Evolutionary conservation across 495 filamentous ascomycete genomes (phyloP).

Genomic region (Penicillium lividum): DNA sequence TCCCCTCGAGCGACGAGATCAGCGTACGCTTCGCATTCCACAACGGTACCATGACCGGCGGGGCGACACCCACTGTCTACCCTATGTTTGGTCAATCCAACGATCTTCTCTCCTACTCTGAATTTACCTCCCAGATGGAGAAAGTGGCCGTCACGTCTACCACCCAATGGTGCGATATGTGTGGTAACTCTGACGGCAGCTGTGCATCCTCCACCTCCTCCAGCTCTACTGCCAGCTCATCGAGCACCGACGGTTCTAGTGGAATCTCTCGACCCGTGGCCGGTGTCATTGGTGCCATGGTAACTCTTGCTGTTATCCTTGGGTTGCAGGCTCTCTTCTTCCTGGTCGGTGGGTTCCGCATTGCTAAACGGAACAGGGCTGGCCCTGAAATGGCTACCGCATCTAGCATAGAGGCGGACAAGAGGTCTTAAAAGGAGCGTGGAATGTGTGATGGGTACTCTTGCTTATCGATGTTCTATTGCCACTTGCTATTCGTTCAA

Average conservation of each 20-base stretch:
- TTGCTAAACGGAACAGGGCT: slow-evolving; percentile 25
- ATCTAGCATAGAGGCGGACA: slow-evolving; percentile 15
- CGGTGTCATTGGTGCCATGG: slow-evolving; percentile 64
- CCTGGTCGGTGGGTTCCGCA: slow-evolving; percentile 36
- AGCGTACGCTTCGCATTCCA: slow-evolving; percentile 54
- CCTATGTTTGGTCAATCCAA: slow-evolving; percentile 43
- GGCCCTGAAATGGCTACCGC: slow-evolving; percentile 13
- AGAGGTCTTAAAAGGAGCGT: slow-evolving; percentile 14
- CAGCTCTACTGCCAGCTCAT: slow-evolving; percentile 11
- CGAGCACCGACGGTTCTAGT: slow-evolving; percentile 15
- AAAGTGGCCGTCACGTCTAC: slow-evolving; percentile 40
- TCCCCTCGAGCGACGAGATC: slow-evolving; percentile 36
- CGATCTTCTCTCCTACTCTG: slow-evolving; percentile 37
- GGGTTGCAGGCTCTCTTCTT: slow-evolving; percentile 49
- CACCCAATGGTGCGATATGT: slow-evolving; percentile 47
- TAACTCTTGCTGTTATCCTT: slow-evolving; percentile 57
- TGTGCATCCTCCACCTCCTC: slow-evolving; percentile 27
- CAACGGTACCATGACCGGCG: slow-evolving; percentile 48
- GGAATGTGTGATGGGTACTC: not conserved
- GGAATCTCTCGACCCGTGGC: slow-evolving; percentile 47
- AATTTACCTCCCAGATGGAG: slow-evolving; percentile 40
- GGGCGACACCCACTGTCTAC: slow-evolving; percentile 33
- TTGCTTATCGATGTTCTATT: not conserved
- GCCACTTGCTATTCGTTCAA: not conserved
- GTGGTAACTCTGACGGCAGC: slow-evolving; percentile 43